Conservation (phyloP, 2,329 filamentous ascomycete species). For the Arthrinium puccinioides region DNA sequence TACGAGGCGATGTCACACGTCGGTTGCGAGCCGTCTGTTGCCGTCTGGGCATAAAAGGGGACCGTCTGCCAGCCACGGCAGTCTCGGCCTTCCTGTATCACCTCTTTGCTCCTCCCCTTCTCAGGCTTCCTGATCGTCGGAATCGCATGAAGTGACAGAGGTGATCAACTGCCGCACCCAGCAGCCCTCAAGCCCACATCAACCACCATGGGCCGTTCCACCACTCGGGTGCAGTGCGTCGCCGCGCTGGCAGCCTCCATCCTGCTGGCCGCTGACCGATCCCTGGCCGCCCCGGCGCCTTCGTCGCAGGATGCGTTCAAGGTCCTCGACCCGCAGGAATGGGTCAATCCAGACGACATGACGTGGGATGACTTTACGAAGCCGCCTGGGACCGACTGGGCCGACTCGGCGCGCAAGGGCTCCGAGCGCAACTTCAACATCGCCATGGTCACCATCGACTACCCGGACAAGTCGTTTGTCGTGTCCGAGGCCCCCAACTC, state of each 20-base stretch:
- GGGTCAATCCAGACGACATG: slow-evolving; percentile 47
- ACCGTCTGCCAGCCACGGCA: no score
- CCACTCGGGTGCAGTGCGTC: not conserved
- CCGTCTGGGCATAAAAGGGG: no score
- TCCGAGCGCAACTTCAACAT: slow-evolving; percentile 47
- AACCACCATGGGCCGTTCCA: not conserved
- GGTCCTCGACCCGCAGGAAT: slow-evolving; percentile 42
- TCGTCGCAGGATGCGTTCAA: slow-evolving; percentile 32
- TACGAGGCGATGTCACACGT: no score
- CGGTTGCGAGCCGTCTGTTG: no score
- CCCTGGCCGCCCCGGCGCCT: not conserved
- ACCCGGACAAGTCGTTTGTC: slow-evolving; percentile 39
- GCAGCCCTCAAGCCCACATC: no score
- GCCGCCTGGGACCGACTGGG: slow-evolving; percentile 41
- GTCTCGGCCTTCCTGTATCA: no score
- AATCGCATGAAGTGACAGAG: no score
- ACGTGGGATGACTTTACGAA: slow-evolving; percentile 40
- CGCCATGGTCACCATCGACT: slow-evolving; percentile 45
- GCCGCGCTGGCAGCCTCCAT: not conserved
- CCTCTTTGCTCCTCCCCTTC: no score
- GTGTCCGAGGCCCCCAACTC: slow-evolving; percentile 37
- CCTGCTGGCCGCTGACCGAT: not conserved
- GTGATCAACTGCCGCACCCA: no score
- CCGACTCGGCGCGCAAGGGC: slow-evolving; percentile 34
- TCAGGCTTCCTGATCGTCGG: no score